phyloP scores from a whole-genome alignment of 768 basidiomycete genomes.

The Russula vinacea region DNA sequence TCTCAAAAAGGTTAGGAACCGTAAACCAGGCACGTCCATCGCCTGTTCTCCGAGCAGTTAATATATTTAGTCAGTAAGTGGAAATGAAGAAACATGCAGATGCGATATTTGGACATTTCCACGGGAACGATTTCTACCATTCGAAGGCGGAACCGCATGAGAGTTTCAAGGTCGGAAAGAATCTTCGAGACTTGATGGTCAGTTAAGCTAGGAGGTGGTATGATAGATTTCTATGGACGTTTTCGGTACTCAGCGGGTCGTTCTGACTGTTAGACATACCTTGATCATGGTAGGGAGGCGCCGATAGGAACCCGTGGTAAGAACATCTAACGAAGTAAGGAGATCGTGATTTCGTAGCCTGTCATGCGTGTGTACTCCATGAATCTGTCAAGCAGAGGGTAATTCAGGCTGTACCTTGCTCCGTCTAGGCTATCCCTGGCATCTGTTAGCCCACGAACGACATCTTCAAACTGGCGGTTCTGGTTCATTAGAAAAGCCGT shows the following conservation, averaged over 20 bases:
- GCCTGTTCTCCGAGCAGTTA: constrained; percentile 39
- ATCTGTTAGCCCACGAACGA: constrained; percentile 58
- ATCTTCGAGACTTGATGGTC: constrained; percentile 65
- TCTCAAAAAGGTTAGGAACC: constrained; percentile 68
- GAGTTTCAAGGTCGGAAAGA: constrained; percentile 68
- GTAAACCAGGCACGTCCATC: constrained; percentile 79
- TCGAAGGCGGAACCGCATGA: constrained; percentile 74
- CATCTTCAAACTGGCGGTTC: constrained; percentile 77
- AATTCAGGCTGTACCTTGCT: constrained; percentile 55
- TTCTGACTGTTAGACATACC: constrained; percentile 41
- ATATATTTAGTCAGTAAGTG: constrained; percentile 29
- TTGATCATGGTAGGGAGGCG: constrained; percentile 79
- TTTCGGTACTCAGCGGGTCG: not conserved
- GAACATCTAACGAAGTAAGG: constrained; percentile 84
- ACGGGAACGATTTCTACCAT: constrained; percentile 77
- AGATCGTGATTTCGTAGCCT: constrained; percentile 93
- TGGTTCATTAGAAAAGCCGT: constrained; percentile 84
- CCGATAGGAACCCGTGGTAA: constrained; percentile 82
- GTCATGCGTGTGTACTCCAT: not conserved
- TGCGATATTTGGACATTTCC: constrained; percentile 70
- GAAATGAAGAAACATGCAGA: constrained; percentile 46
- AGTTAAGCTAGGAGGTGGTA: constrained; percentile 63
- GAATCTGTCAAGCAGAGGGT: not conserved
- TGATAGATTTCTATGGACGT: constrained; percentile 56
- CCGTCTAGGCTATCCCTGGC: constrained; percentile 69